phyloP scores from a whole-genome alignment of 176 grass and related monocot genomes.

The Hordeum marinum region DNA sequence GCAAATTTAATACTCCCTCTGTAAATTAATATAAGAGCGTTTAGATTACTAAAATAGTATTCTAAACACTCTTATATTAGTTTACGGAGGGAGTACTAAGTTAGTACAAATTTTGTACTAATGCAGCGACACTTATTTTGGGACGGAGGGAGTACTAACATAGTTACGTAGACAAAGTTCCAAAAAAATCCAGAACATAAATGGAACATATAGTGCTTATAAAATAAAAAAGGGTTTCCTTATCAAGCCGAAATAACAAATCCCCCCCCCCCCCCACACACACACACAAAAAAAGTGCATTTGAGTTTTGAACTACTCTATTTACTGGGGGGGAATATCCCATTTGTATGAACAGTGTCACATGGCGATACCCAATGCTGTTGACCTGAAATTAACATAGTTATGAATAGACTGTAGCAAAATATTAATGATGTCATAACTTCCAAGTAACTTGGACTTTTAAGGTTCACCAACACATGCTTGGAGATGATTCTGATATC shows the following conservation, averaged over 20 bases:
- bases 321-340: neutral
- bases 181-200: too few species aligned
- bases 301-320: neutral
- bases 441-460: neutral
- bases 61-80: too few species aligned
- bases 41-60: too few species aligned
- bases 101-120: too few species aligned
- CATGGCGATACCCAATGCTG: neutral
- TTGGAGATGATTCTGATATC: neutral
- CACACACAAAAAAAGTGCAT: neutral
- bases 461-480: slow-evolving; percentile 4
- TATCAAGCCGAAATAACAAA: neutral
- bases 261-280: neutral
- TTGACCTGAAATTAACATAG: neutral
- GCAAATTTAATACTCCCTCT: too few species aligned
- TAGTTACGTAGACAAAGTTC: too few species aligned
- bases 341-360: neutral
- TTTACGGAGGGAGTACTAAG: too few species aligned
- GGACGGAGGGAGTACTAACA: too few species aligned
- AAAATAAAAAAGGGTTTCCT: neutral
- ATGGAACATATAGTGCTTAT: neutral
- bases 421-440: neutral
- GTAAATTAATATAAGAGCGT: too few species aligned
- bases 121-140: too few species aligned
- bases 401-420: neutral